Conservation (phyloP, 164 flowering plant genomes). For the Magnolia officinalis region DNA sequence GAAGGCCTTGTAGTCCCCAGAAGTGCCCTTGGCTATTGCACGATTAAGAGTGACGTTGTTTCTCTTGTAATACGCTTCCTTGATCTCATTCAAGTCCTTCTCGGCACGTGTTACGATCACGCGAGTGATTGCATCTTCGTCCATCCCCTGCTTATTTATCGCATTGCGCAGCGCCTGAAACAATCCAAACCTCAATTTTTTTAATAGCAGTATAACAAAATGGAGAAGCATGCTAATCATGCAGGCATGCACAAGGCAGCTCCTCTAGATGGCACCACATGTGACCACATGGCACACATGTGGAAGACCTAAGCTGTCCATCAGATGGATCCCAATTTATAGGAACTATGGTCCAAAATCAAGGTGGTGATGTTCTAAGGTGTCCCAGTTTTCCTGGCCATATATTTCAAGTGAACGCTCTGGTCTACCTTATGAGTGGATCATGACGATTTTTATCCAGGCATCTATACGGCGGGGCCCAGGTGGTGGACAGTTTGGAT, state of each 20-base stretch:
- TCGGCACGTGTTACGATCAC: slow-evolving; percentile 77
- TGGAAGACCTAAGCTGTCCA: no score
- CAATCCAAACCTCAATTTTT: not conserved
- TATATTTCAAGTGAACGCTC: no score
- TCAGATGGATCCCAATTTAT: no score
- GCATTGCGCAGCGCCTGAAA: slow-evolving; percentile 45
- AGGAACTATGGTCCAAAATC: no score
- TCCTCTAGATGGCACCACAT: no score
- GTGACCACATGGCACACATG: no score
- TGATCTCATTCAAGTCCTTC: slow-evolving; percentile 64
- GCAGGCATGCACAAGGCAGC: not conserved
- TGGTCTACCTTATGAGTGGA: no score
- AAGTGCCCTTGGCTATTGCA: slow-evolving; percentile 63
- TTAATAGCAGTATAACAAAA: not conserved
- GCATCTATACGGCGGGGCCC: no score
- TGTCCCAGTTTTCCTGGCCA: no score
- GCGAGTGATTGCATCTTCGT: slow-evolving; percentile 68
- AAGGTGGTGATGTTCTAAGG: no score
- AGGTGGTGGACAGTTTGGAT: no score
- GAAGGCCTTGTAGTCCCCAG: slow-evolving; percentile 75
- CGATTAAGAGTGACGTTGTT: slow-evolving; percentile 58
- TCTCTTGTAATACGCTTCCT: slow-evolving; percentile 61
- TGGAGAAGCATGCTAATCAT: not conserved
- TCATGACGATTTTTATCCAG: no score
- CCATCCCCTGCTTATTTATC: slow-evolving; percentile 51